These are phyloP conservation scores for Zostera marina DNA, from an alignment of 116 monocot species.

Conservation along the genomic window DNA sequence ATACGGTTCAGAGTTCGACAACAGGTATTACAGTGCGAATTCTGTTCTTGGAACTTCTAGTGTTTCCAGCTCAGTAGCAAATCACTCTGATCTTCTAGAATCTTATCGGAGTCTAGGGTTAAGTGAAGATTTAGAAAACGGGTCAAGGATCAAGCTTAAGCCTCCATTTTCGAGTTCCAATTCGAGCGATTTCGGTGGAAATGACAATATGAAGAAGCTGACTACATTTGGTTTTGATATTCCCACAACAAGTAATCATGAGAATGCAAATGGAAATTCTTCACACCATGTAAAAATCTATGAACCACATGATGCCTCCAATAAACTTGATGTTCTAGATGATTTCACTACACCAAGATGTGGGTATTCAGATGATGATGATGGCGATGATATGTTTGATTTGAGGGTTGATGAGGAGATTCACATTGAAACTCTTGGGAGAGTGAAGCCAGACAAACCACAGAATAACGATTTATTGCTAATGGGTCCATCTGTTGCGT, in stretches of 20 bases:
- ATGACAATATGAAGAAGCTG: not conserved
- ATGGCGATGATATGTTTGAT: constrained; percentile 29
- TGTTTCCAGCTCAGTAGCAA: constrained; percentile 36
- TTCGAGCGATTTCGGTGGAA: not conserved
- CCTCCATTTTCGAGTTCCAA: not conserved
- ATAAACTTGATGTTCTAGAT: constrained; percentile 1
- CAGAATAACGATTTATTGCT: constrained; percentile 25
- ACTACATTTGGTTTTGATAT: not conserved
- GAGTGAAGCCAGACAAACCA: not conserved
- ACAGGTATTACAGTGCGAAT: constrained; percentile 68
- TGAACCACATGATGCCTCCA: constrained; percentile 1
- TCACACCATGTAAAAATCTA: not conserved
- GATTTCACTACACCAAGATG: not conserved
- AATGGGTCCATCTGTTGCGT: constrained; percentile 47
- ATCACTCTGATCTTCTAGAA: constrained; percentile 26
- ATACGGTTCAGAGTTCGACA: constrained; percentile 61
- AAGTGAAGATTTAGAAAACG: not conserved
- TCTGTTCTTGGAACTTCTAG: constrained; percentile 58
- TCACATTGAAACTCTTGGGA: not conserved
- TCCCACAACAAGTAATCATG: not conserved
- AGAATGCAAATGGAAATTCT: constrained; percentile 7
- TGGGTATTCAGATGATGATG: constrained; percentile 29
- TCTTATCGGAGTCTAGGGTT: constrained; percentile 4
- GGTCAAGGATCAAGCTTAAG: not conserved
- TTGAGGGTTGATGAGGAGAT: constrained; percentile 14